Percentiles rank a stretch among this genome's conserved stretches.
These are phyloP conservation scores for Rhinocladiella mackenziei DNA, from an alignment of 2,329 filamentous ascomycete species.

Conservation along the genomic window DNA sequence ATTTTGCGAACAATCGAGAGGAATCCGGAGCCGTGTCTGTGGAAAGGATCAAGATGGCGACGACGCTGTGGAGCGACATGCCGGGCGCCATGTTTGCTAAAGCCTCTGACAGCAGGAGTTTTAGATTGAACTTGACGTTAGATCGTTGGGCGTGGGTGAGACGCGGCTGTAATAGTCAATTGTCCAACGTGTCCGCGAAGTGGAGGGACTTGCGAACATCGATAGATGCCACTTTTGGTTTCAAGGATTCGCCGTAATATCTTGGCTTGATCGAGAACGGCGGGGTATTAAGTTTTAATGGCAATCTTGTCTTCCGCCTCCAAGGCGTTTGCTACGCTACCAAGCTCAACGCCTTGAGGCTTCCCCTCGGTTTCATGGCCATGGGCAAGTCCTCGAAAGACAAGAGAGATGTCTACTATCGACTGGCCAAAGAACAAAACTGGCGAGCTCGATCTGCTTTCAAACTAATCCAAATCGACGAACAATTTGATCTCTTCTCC, in stretches of 20 bases:
- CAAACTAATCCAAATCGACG: conserved; percentile 93
- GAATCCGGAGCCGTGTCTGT: conserved; percentile 66
- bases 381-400: conserved; percentile 99
- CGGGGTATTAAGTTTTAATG: background rate
- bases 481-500: conserved; percentile 91
- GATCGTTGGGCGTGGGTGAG: background rate
- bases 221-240: background rate
- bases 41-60: conserved; percentile 73
- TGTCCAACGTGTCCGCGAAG: no score
- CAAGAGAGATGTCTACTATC: conserved; percentile 96
- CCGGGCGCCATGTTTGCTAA: conserved; percentile 60
- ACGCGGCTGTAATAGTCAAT: no score
- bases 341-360: background rate
- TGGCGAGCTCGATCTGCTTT: conserved; percentile 96
- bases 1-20: conserved; percentile 88
- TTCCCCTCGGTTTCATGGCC: background rate
- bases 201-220: no score
- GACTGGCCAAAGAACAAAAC: conserved; percentile 96
- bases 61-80: conserved; percentile 71
- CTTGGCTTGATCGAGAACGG: conserved; percentile 3
- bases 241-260: background rate
- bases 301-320: no score
- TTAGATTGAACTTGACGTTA: no score
- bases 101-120: background rate
- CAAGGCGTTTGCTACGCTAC: no score